A percentile compares a stretch with the other conserved stretches of the same genome.
These are phyloP conservation scores for Davidsoniella eucalypti DNA, from an alignment of 2,329 filamentous ascomycete species.

Conservation along the genomic window DNA sequence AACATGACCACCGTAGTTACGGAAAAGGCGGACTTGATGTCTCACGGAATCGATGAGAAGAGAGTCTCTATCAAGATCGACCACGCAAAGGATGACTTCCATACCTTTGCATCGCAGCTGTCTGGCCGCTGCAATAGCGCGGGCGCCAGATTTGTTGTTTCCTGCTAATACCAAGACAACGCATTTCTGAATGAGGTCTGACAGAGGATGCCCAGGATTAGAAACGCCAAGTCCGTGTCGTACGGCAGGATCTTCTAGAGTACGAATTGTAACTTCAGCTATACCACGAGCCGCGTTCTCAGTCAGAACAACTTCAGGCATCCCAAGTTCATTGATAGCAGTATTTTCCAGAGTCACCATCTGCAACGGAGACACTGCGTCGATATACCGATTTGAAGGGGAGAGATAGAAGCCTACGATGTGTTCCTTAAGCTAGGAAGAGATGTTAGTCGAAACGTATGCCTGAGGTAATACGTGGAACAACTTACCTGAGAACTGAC, in stretches of 20 bases:
- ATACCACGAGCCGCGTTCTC: constrained; percentile 84
- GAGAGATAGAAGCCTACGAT: constrained; percentile 34
- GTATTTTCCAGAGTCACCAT: constrained; percentile 90
- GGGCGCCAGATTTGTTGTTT: constrained; percentile 80
- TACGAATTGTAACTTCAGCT: constrained; percentile 61
- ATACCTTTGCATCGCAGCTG: constrained; percentile 74
- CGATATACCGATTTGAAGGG: constrained; percentile 39
- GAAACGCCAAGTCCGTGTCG: constrained; percentile 34
- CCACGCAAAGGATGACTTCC: constrained; percentile 66
- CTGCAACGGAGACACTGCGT: constrained; percentile 55
- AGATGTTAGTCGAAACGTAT: neutral
- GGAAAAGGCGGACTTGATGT: constrained; percentile 70
- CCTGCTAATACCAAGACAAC: constrained; percentile 67
- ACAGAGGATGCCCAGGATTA: constrained; percentile 18
- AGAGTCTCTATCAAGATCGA: constrained; percentile 68
- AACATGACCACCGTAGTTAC: constrained; percentile 64
- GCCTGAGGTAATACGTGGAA: neutral
- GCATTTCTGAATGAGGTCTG: constrained; percentile 18
- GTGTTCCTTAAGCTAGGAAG: constrained; percentile 15
- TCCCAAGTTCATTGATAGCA: constrained; percentile 68
- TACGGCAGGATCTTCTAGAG: constrained; percentile 46
- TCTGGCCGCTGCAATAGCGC: constrained; percentile 70
- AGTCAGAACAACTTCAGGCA: constrained; percentile 78
- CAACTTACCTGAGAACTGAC: constrained; percentile 10
- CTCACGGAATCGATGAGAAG: constrained; percentile 67